Conservation (phyloP, 768 basidiomycete species). For the Asterophora parasitica region DNA sequence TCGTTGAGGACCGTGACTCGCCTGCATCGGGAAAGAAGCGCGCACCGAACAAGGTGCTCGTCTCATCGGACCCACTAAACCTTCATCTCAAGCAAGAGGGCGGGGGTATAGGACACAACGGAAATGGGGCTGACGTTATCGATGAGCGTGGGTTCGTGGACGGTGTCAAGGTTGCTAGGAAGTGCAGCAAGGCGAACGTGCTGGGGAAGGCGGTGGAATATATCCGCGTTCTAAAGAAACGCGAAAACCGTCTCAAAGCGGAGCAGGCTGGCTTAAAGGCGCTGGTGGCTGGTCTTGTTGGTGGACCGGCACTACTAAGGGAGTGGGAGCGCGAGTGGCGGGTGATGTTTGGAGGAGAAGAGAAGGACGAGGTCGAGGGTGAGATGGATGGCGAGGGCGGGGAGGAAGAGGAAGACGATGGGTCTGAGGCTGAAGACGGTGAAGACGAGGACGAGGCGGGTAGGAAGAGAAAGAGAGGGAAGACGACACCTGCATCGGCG, state of each 20-base stretch:
- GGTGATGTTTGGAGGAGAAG: conserved; percentile 70
- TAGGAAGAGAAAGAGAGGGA: conserved; percentile 61
- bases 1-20: conserved; percentile 56
- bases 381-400: conserved; percentile 46
- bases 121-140: conserved; percentile 46
- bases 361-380: conserved; percentile 63
- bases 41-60: conserved; percentile 37
- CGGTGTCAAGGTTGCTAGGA: conserved; percentile 88
- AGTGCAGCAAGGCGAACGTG: conserved; percentile 88
- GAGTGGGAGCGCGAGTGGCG: conserved; percentile 79
- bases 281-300: conserved; percentile 66
- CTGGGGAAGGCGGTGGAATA: conserved; percentile 90
- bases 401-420: conserved; percentile 40
- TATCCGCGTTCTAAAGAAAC: conserved; percentile 80
- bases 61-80: conserved; percentile 19
- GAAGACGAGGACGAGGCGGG: conserved; percentile 41
- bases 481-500: conserved; percentile 30
- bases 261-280: conserved; percentile 74
- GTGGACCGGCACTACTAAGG: conserved; percentile 62
- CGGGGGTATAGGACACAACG: conserved; percentile 23
- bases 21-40: conserved; percentile 38
- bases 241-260: conserved; percentile 64
- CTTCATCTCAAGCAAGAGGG: conserved; percentile 25
- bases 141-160: conserved; percentile 85
- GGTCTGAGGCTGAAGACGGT: conserved; percentile 48